Conservation (phyloP, 495 filamentous ascomycete species). For the Aspergillus funiculosus region DNA sequence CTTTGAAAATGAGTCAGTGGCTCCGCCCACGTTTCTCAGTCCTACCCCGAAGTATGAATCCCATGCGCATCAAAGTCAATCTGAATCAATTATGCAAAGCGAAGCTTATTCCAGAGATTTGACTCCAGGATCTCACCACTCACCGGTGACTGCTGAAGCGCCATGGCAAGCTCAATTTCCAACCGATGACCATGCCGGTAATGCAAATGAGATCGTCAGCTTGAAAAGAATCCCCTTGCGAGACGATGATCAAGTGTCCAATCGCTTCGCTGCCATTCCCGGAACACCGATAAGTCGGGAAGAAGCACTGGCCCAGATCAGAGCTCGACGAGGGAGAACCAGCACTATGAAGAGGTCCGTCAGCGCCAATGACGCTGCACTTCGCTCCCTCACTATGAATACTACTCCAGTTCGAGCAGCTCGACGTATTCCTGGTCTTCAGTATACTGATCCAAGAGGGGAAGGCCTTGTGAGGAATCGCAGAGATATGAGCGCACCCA, state of each 20-base stretch:
- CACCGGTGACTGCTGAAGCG: slow-evolving; percentile 11
- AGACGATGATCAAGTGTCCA: slow-evolving; percentile 21
- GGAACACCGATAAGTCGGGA: slow-evolving; percentile 45
- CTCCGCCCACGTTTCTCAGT: slow-evolving; percentile 1
- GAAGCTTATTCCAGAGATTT: slow-evolving; percentile 8
- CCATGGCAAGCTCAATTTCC: slow-evolving; percentile 5
- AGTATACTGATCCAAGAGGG: slow-evolving; percentile 24
- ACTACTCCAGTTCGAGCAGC: slow-evolving; percentile 26
- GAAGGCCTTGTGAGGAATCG: slow-evolving; percentile 30
- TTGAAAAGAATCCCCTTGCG: slow-evolving; percentile 35
- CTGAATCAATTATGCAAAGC: slow-evolving; percentile 12
- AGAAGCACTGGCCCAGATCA: slow-evolving; percentile 47
- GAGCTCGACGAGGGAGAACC: slow-evolving; percentile 42
- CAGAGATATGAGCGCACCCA: slow-evolving; percentile 38
- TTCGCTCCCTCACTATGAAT: slow-evolving; percentile 25
- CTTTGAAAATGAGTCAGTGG: slow-evolving; percentile 1
- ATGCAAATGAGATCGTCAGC: slow-evolving; percentile 14
- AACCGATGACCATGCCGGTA: not conserved
- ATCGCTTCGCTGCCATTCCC: slow-evolving; percentile 25
- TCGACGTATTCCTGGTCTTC: slow-evolving; percentile 36
- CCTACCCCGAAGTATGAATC: slow-evolving; percentile 15
- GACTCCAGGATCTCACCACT: slow-evolving; percentile 12
- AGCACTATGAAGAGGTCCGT: slow-evolving; percentile 42
- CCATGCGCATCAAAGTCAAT: slow-evolving; percentile 6
- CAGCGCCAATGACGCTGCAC: slow-evolving; percentile 34